phyloP scores from a whole-genome alignment of 495 filamentous ascomycete genomes.

The Eremomyces bilateralis region DNA sequence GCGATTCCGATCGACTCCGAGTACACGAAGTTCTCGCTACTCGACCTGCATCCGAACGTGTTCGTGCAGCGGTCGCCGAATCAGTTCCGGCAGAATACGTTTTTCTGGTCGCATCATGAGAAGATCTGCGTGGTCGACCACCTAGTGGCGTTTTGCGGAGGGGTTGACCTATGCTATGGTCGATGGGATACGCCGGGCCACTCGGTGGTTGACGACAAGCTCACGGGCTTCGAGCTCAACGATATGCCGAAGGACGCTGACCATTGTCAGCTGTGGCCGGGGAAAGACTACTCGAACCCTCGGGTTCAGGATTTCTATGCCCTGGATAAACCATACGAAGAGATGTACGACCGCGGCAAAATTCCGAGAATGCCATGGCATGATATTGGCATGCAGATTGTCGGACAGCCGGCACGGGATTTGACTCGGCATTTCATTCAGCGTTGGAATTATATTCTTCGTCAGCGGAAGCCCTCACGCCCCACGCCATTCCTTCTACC shows the following conservation, averaged over 20 bases:
- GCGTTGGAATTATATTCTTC: constrained; percentile 92
- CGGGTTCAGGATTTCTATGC: constrained; percentile 87
- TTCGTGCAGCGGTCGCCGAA: constrained; percentile 93
- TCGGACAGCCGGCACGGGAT: constrained; percentile 87
- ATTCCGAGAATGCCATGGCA: constrained; percentile 97
- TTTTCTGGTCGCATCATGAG: constrained; percentile 98
- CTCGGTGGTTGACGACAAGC: constrained; percentile 72
- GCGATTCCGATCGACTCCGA: constrained; percentile 98
- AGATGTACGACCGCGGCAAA: constrained; percentile 89
- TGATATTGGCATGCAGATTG: constrained; percentile 95
- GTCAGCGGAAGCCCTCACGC: constrained; percentile 78
- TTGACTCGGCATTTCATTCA: constrained; percentile 96
- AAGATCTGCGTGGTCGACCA: constrained; percentile 94
- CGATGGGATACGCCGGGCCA: constrained; percentile 95
- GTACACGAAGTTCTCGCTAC: constrained; percentile 91
- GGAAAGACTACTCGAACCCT: constrained; percentile 97
- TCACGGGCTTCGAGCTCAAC: constrained; percentile 74
- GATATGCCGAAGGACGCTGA: constrained; percentile 70
- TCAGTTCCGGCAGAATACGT: constrained; percentile 96
- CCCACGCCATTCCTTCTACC: constrained; percentile 87
- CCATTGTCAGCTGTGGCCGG: constrained; percentile 89
- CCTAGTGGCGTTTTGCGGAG: constrained; percentile 85
- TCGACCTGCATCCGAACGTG: constrained; percentile 89
- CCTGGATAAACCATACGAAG: constrained; percentile 85
- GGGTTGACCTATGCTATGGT: constrained; percentile 93